Evolutionary conservation across 352 stramenopile species (phyloP), one percentile per base, ranked within the genome.

Genomic region (Elongisporangium undulatum): DNA sequence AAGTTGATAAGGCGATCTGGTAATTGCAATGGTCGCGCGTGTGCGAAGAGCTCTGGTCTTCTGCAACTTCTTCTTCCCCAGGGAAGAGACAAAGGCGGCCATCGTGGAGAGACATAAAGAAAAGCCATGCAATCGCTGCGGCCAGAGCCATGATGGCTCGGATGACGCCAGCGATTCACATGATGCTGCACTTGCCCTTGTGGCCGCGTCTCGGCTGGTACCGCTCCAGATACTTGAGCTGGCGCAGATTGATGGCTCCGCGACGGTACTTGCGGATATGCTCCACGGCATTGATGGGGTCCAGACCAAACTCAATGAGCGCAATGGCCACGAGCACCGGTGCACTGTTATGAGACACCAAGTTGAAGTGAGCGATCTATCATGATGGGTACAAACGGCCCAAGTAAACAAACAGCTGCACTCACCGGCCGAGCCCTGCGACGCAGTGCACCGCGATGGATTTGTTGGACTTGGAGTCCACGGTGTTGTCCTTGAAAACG

Each of bases 371-470:
- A 45, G 34, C 9, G 4, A 41, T 41, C 29, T 9, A 34, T n/a
- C n/a, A 8, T 39, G 9, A 50, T 8, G n/a, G 48, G 17, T 45
- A 52, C 1, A 3, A 50, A 51, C 50, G 23, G 48, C 54, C 53
- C 39, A 34, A 64, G 26, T 5, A 19, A 56, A 15, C 13, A 38
- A 12, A 1, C 26, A 34, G 0, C 4, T 10, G 49, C 15, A 81
- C 78, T 61, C 63, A 92, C 82, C 97, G 79, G 56, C 97, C 97
- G 38, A 99, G 85, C 1, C 97, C 97, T 3, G 97, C 97, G 24
- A 99, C 95, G 73, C 97, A 99, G 79, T 99, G 97, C 29, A 99
- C 96, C 15, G 96, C 96, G 62, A 99, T 98, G 21, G 92, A 96
- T 57, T 82, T 87, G 64, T 85, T 91, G 60, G 59, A 68, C 63